Evolutionary conservation across 345 rosid genomes (phyloP), one percentile per base, ranked within the genome.

Genomic region (Barbarea vulgaris): DNA sequence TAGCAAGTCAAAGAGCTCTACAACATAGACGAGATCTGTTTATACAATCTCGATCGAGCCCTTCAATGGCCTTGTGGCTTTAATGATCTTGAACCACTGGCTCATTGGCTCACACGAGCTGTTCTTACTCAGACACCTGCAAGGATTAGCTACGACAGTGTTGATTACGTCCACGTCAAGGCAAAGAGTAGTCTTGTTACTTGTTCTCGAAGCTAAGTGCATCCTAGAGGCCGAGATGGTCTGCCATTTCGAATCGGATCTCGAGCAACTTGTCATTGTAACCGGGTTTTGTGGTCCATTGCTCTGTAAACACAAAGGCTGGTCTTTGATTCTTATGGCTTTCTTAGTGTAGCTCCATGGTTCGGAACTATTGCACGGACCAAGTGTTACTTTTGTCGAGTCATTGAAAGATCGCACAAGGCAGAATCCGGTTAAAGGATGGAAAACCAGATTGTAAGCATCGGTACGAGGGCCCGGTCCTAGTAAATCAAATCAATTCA

Each of bases 361-460:
- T 33, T 91, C 93, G 2, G 98, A 86, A n/a, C 83, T 81, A 2
- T 80, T 60, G 78, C 98, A 94, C 1, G 89, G 83, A 22, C 97
- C 96, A 74, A 94, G 80, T 8, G 57, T 80, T 39, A 90, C 51
- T 47, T 27, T 36, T 21, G 71, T 42, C 7, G 83, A 82, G 5
- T 83, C 88, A 9, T 69, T 0, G 39, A 61, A 15, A n/a, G 93
- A 81, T 60, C 87, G 71, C 19, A 67, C 77, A 17, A 95, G 58
- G 39, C 98, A 95, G 0, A 89, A 87, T 22, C 98, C 99, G 0
- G 98, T 90, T 61, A 65, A 53, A 3, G 97, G 98, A 77, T 85
- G 99, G 76, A 86, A 87, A 55, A 94, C 87, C 80, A 91, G 79
- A 81, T 83, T 84, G 77, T 92, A 90, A 6, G 44, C 64, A 54